phyloP scores from a whole-genome alignment of 495 filamentous ascomycete genomes.

The Penicillium malachiteum region DNA sequence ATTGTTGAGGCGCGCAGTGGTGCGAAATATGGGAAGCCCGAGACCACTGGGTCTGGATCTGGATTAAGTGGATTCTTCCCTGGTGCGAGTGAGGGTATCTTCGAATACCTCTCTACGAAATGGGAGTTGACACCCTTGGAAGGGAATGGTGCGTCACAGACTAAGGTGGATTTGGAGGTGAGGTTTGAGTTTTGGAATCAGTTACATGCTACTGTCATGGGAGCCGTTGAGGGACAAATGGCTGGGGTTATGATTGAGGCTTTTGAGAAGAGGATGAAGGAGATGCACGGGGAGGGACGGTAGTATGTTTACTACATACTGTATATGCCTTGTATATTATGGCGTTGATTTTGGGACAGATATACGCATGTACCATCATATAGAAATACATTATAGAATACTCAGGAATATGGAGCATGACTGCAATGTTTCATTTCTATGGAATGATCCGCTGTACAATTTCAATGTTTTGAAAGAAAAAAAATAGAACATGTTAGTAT shows the following conservation, averaged over 20 bases:
- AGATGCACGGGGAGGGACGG: constrained; percentile 41
- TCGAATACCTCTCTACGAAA: constrained; percentile 71
- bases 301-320: constrained; percentile 15
- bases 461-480: constrained; percentile 8
- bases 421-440: constrained; percentile 18
- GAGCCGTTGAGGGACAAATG: constrained; percentile 77
- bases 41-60: neutral
- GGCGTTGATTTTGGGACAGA: neutral
- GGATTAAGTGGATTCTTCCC: constrained; percentile 33
- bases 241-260: constrained; percentile 87
- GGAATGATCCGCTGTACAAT: constrained; percentile 19
- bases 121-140: constrained; percentile 65
- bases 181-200: constrained; percentile 83
- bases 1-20: constrained; percentile 80
- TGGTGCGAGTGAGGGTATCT: constrained; percentile 55
- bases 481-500: constrained; percentile 27
- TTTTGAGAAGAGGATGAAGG: constrained; percentile 77
- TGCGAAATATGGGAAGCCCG: constrained; percentile 32
- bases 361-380: neutral
- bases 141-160: constrained; percentile 40
- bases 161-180: constrained; percentile 72
- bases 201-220: constrained; percentile 74
- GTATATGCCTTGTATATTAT: constrained; percentile 4
- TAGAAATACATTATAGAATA: neutral
- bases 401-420: neutral